A percentile compares a stretch with the other conserved stretches of the same genome.
These are phyloP conservation scores for Boletus semigastroideus DNA, from an alignment of 1,284 basidiomycete genomes.

Conservation along the genomic window DNA sequence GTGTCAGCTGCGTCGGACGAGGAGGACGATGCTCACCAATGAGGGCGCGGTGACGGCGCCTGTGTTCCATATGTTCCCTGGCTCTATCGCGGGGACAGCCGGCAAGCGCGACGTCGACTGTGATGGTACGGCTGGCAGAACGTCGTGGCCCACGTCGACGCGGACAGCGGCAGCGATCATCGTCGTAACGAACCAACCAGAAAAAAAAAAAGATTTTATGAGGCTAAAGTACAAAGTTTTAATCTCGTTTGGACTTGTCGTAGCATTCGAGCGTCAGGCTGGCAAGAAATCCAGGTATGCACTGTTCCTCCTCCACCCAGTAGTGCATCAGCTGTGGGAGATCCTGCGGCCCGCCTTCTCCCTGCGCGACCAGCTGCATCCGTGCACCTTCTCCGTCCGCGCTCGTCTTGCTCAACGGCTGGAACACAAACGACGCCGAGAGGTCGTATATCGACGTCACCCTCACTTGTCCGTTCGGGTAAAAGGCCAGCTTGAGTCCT, in stretches of 20 bases:
- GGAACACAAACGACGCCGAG: slow-evolving; percentile 69
- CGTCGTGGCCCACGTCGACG: too few relatives aligned
- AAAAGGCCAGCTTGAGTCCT: slow-evolving; percentile 83
- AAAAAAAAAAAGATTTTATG: too few relatives aligned
- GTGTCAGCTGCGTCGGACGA: too few relatives aligned
- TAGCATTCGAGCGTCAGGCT: slow-evolving; percentile 75
- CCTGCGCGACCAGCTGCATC: slow-evolving; percentile 70
- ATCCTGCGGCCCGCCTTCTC: slow-evolving; percentile 69
- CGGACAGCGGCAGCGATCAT: too few relatives aligned
- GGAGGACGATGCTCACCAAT: too few relatives aligned
- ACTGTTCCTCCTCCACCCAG: slow-evolving; percentile 72
- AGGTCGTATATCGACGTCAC: slow-evolving; percentile 82
- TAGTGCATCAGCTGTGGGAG: slow-evolving; percentile 64
- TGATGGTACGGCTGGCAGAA: too few relatives aligned
- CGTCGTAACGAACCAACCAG: background rate
- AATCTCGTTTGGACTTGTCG: slow-evolving; percentile 53
- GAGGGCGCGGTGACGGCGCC: background rate
- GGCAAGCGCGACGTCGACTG: too few relatives aligned
- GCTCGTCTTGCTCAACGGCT: slow-evolving; percentile 42
- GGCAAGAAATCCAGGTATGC: slow-evolving; percentile 74
- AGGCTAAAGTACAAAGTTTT: too few relatives aligned
- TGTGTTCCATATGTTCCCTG: background rate
- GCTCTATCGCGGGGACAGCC: background rate
- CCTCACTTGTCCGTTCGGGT: slow-evolving; percentile 79
- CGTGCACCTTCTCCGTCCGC: slow-evolving; percentile 41